Percentiles rank a stretch among this genome's conserved stretches.
These are phyloP conservation scores for Phytopythium ostracodes DNA, from an alignment of 352 stramenopile species.

Conservation along the genomic window DNA sequence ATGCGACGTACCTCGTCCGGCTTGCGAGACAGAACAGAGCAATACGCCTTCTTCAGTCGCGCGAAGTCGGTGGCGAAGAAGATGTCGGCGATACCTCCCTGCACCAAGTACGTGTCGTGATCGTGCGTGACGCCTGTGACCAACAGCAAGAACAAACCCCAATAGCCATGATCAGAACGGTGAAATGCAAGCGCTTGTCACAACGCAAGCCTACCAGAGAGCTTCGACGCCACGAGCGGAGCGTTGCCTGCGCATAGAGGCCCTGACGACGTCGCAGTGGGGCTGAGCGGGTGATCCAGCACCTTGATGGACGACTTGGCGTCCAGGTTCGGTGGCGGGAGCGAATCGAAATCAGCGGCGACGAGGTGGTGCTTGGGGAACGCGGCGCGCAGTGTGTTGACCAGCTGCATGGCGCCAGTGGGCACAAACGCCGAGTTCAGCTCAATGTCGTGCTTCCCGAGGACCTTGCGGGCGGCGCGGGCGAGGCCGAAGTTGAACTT, in stretches of 20 bases:
- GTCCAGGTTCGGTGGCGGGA: conserved; percentile 68
- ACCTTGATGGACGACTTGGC: conserved; percentile 40
- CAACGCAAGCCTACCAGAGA: conserved; percentile 27
- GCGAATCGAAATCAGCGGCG: conserved; percentile 85
- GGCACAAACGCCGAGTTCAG: conserved; percentile 83
- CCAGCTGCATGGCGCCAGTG: conserved; percentile 82
- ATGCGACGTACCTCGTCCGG: conserved; percentile 33
- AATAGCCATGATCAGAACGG: no score
- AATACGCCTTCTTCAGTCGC: conserved; percentile 80
- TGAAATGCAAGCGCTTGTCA: neutral
- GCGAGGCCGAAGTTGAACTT: conserved; percentile 51
- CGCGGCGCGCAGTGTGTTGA: conserved; percentile 70
- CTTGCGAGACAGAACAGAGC: conserved; percentile 46
- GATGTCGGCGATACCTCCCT: conserved; percentile 85
- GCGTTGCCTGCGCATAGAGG: conserved; percentile 79
- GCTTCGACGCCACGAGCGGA: conserved; percentile 85
- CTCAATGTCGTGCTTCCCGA: conserved; percentile 43
- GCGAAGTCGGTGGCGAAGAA: conserved; percentile 91
- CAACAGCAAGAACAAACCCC: neutral
- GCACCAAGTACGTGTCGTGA: conserved; percentile 86
- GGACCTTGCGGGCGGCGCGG: conserved; percentile 39
- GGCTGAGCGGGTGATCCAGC: conserved; percentile 57
- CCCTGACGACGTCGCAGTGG: conserved; percentile 60
- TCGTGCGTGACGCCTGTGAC: conserved; percentile 60
- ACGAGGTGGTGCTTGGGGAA: conserved; percentile 88